Evolutionary conservation across 1,139 yeast species (phyloP).

Genomic region (Dujonia santamariae): DNA sequence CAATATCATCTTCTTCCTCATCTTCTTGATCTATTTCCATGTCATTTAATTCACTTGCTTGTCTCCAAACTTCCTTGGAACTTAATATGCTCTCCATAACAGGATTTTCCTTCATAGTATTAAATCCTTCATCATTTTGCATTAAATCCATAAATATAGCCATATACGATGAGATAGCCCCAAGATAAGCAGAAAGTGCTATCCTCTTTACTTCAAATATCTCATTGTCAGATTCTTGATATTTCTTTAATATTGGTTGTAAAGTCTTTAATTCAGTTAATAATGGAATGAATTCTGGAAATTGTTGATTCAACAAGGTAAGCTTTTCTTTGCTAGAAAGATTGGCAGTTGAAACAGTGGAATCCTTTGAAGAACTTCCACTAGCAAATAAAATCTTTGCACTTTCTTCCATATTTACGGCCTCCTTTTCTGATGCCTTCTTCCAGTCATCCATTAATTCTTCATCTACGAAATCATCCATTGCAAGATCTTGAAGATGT

Average conservation of each 20-base stretch:
- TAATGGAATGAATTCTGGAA: slow-evolving; percentile 85
- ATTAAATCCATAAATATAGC: slow-evolving; percentile 63
- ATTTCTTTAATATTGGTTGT: slow-evolving; percentile 35
- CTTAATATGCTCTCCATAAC: slow-evolving; percentile 83
- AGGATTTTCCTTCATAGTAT: slow-evolving; percentile 77
- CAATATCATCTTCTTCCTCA: slow-evolving; percentile 13
- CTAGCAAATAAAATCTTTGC: slow-evolving; percentile 19
- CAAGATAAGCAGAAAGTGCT: slow-evolving; percentile 76
- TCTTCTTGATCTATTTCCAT: slow-evolving; percentile 9
- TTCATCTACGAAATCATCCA: slow-evolving; percentile 83
- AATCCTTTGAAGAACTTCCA: slow-evolving; percentile 15
- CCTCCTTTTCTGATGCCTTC: slow-evolving; percentile 29
- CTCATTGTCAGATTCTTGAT: slow-evolving; percentile 27
- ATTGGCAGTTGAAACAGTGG: slow-evolving; percentile 26
- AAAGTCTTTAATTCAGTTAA: slow-evolving; percentile 58
- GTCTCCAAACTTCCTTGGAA: slow-evolving; percentile 88
- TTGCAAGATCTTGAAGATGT: slow-evolving; percentile 74
- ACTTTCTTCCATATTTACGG: slow-evolving; percentile 16
- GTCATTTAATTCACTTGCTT: slow-evolving; percentile 53
- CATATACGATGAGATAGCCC: slow-evolving; percentile 71
- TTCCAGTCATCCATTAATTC: slow-evolving; percentile 76
- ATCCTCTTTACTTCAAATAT: slow-evolving; percentile 49
- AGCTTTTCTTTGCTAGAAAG: slow-evolving; percentile 44
- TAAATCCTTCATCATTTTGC: slow-evolving; percentile 51
- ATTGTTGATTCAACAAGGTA: slow-evolving; percentile 50